Conservation (phyloP, 1,284 basidiomycete genomes). For the Ustilago trichophora region DNA sequence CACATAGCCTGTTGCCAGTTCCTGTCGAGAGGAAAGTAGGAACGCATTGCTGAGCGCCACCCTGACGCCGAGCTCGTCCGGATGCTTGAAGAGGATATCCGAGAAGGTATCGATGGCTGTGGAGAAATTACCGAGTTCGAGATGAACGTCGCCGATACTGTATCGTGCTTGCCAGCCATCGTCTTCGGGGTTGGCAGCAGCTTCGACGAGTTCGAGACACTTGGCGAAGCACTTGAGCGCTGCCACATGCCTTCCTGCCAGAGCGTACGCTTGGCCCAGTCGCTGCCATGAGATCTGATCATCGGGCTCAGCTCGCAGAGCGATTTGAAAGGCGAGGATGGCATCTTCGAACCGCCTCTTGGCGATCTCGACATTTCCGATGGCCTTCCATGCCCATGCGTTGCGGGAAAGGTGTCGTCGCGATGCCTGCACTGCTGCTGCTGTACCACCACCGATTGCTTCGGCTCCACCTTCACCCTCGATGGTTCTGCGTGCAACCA, state of each 20-base stretch:
- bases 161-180: slow-evolving; percentile 84
- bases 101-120: slow-evolving; percentile 79
- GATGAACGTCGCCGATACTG: slow-evolving; percentile 85
- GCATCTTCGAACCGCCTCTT: slow-evolving; percentile 79
- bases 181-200: slow-evolving; percentile 4
- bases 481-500: slow-evolving; percentile 88
- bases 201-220: slow-evolving; percentile 70
- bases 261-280: slow-evolving; percentile 89
- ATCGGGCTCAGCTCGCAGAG: slow-evolving; percentile 80
- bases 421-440: slow-evolving; percentile 26
- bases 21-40: slow-evolving; percentile 76
- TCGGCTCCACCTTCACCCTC: slow-evolving; percentile 72
- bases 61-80: slow-evolving; percentile 75
- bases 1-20: slow-evolving; percentile 77
- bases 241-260: slow-evolving; percentile 85
- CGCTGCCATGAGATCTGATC: slow-evolving; percentile 86
- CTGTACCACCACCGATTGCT: slow-evolving; percentile 27
- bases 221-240: slow-evolving; percentile 85
- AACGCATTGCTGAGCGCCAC: slow-evolving; percentile 79
- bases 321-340: slow-evolving; percentile 86
- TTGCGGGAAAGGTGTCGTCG: slow-evolving; percentile 72
- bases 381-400: slow-evolving; percentile 97
- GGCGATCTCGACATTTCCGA: slow-evolving; percentile 87
- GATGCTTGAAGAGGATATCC: slow-evolving; percentile 72
- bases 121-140: slow-evolving; percentile 78